Base-by-base conservation (phyloP, 805 yeast genomes). In the Suhomyces prunicola region DNA sequence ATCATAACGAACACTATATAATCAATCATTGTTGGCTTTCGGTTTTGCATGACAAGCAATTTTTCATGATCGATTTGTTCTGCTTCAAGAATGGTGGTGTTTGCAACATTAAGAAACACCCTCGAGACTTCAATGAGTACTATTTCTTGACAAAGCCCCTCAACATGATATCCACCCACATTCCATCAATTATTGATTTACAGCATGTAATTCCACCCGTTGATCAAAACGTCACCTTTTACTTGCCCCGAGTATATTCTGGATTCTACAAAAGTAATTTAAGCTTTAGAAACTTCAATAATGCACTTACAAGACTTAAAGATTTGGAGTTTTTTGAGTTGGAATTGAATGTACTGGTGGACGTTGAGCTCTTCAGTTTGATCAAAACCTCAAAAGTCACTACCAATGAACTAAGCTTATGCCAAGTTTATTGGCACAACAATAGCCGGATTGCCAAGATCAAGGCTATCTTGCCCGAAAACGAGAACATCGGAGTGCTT, bases 11-110 rank as follows among this genome's bases (percentile, higher is more conserved):
- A 54, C 77, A 83, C 44, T 76, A 78, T 46, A 77, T 80, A 77
- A 57, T 85, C 36, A 90, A 91, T 62, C 99, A 94, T 69, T 83
- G 88, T 51, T 94, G 99, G 99, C 78, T 90, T 51, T 84, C 96
- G 1, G 84, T 91, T 1, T 67, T 87, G 35, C 69, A 91, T 13
- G 86, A 89, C 54, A 85, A 85, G 40, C 87, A 88, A 64, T 91
- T 92, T 83, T 76, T 93, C 54, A 78, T 94, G 55, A 68, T 93
- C 55, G 99, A 93, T 66, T 77, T 60, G 69, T 76, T 53, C 69
- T 78, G 65, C 61, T 70, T 50, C 66, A 69, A 54, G 59, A 57
- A 48, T 60, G 65, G 66, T 26, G 57, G 61, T 24, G 62, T 63
- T 47, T 75, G 75, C 52, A 76, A 69, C 56, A 55, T 73, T 31